Base-by-base conservation (phyloP, 108 stramenopile genomes). In the Epipyxis sp. region DNA sequence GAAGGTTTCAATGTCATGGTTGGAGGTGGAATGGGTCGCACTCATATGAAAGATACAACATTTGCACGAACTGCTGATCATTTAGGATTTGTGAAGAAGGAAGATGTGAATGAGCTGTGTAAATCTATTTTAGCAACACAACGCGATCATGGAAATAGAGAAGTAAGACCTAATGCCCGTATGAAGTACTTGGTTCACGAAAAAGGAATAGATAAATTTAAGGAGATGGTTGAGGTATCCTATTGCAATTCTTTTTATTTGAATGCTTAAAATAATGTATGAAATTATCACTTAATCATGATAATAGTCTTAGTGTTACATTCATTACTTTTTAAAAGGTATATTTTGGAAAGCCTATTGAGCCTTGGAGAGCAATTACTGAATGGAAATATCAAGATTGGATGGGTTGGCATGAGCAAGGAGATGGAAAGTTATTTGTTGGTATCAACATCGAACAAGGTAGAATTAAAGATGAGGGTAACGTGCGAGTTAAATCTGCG, bases 391-490 rank as follows among this genome's bases (percentile, higher is more conserved):
- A 95, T 91, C 90, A 86, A 68, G 97, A 97, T 85, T 94, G 94
- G 96, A 94, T 95, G 91, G 97, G 97, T 77, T 98, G 97, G 97
- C 95, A 92, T 90, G 94, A 95, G 59, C 94, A 94, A 85, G 94
- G 93, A 32, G 95, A 98, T 76, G 97, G 97, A 44, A 94, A 92
- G 83, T 82, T 94, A 80, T 95, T 97, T 83, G 91, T 92, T 61
- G 94, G 94, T 67, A 85, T 93, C 68, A 93, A 94, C 85, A 85
- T 95, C 35, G 95, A 97, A 79, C 94, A 97, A 81, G 97, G 97
- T 34, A 90, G 96, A 46, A 93, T 98, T 59, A 92, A 92, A 84
- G 95, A 98, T 78, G 30, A 35, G 34, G 6, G 25, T 32, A 32
- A 65, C 27, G 61, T 25, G 6, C 20, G 34, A 25, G 85, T 95